These are phyloP conservation scores for Ulmus americana DNA, from an alignment of 331 rosid species.

Conservation along the genomic window DNA sequence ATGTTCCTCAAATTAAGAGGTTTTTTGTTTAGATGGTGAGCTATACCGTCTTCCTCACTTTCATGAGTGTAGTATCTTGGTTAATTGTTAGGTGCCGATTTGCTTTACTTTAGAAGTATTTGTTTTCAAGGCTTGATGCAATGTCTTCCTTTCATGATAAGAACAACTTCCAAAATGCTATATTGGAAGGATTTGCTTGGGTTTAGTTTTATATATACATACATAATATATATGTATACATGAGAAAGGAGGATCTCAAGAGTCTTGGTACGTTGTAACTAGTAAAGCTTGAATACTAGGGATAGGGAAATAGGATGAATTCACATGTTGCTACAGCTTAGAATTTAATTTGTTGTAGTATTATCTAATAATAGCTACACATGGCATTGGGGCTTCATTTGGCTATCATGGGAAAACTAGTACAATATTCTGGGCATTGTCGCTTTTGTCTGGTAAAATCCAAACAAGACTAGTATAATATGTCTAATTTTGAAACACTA, in stretches of 20 bases:
- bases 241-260: too few relatives aligned
- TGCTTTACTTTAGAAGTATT: not conserved
- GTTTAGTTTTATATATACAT: not conserved
- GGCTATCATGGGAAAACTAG: too few relatives aligned
- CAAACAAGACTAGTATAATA: too few relatives aligned
- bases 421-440: too few relatives aligned
- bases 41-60: not conserved
- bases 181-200: not conserved
- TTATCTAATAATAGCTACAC: too few relatives aligned
- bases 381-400: too few relatives aligned
- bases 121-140: not conserved
- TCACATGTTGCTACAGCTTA: not conserved
- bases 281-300: not conserved
- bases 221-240: too few relatives aligned
- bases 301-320: not conserved
- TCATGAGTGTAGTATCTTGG: not conserved
- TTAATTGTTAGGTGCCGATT: not conserved
- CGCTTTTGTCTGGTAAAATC: too few relatives aligned
- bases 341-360: not conserved
- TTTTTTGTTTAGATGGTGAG: not conserved
- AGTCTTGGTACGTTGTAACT: too few relatives aligned
- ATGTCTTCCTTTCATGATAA: not conserved
- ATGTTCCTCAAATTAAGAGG: constrained; percentile 8
- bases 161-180: not conserved
- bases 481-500: too few relatives aligned